Percentiles rank a stretch among this genome's conserved stretches.
Evolutionary conservation across 768 basidiomycete species (phyloP).

Genomic region (Rhodotorula toruloides): DNA sequence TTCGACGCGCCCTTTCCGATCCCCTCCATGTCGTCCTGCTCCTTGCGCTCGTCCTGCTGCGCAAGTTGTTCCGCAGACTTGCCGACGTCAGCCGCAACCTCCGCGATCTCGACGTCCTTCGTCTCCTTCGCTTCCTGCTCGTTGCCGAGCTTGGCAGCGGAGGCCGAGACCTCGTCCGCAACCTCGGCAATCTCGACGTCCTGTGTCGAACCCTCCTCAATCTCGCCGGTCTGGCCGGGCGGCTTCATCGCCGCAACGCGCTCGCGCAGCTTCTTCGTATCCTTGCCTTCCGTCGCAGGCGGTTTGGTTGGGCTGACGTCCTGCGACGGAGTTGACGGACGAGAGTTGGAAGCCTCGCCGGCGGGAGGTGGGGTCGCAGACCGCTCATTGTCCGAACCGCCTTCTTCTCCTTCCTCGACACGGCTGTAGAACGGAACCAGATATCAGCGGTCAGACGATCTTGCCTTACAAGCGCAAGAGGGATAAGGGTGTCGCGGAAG

Average conservation of each 20-base stretch:
- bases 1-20: neutral
- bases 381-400: slow-evolving; percentile 2
- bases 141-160: slow-evolving; percentile 14
- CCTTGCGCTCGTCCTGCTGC: slow-evolving; percentile 2
- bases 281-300: slow-evolving; percentile 28
- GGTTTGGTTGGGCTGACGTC: neutral
- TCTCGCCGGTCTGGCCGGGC: neutral
- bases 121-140: slow-evolving; percentile 15
- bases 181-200: slow-evolving; percentile 23
- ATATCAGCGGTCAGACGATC: no score
- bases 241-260: slow-evolving; percentile 34
- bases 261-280: slow-evolving; percentile 34
- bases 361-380: neutral
- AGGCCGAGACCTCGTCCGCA: slow-evolving; percentile 12
- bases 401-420: slow-evolving; percentile 1
- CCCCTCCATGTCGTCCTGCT: neutral
- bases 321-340: neutral
- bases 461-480: neutral
- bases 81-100: slow-evolving; percentile 30
- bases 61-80: slow-evolving; percentile 16
- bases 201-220: neutral
- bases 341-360: neutral
- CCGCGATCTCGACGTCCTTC: slow-evolving; percentile 26
- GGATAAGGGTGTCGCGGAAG: neutral
- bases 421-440: slow-evolving; percentile 1